phyloP scores from a whole-genome alignment of 129 eudicot species.

The Tagetes patula region DNA sequence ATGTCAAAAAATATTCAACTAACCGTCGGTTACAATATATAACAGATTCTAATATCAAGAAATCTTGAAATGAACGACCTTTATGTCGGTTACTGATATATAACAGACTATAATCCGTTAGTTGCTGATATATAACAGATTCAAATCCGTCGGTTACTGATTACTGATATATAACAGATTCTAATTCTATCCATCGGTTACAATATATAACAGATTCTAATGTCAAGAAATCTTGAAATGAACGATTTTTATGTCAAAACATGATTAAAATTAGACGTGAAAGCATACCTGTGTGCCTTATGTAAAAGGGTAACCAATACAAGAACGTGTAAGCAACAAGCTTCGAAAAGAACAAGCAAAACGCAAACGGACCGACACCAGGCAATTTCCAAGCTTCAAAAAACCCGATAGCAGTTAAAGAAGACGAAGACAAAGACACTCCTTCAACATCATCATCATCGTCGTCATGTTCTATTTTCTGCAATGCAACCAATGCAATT shows the following conservation, averaged over 20 bases:
- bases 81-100: too few species aligned
- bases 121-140: too few species aligned
- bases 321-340: slow-evolving; percentile 95
- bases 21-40: too few species aligned
- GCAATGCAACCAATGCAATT: slow-evolving; percentile 51
- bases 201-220: not conserved
- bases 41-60: not conserved
- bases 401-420: slow-evolving; percentile 70
- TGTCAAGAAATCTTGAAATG: slow-evolving; percentile 3
- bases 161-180: too few species aligned
- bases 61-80: not conserved
- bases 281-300: slow-evolving; percentile 79
- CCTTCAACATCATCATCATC: slow-evolving; percentile 25
- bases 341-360: slow-evolving; percentile 92
- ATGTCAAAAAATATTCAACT: too few species aligned
- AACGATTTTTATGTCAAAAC: not conserved
- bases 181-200: too few species aligned
- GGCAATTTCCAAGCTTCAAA: slow-evolving; percentile 91
- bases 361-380: slow-evolving; percentile 73
- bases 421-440: slow-evolving; percentile 29
- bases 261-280: not conserved
- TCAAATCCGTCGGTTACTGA: too few species aligned
- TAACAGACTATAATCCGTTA: too few species aligned
- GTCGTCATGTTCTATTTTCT: slow-evolving; percentile 39
- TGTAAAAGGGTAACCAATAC: slow-evolving; percentile 97